These are phyloP conservation scores for Nitzschia sp. DNA, from an alignment of 108 stramenopile genomes.

Conservation along the genomic window DNA sequence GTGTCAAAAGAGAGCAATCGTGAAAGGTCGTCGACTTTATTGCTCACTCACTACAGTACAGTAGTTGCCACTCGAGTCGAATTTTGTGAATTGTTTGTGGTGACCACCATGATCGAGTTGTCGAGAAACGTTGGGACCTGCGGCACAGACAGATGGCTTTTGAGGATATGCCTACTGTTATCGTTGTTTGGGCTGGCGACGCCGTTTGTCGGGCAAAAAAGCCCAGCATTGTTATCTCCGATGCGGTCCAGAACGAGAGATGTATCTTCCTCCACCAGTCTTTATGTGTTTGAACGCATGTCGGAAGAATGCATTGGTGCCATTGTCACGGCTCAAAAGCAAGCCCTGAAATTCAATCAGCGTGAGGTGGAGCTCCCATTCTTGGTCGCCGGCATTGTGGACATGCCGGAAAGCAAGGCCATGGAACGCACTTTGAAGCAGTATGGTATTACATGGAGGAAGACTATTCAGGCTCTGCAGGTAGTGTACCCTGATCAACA, in stretches of 20 bases:
- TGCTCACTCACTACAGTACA: no score
- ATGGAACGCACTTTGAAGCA: constrained; percentile 47
- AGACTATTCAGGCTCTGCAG: constrained; percentile 23
- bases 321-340: constrained; percentile 55
- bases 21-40: no score
- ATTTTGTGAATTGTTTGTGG: no score
- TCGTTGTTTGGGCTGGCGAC: no score
- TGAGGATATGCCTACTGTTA: no score
- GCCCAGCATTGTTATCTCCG: no score
- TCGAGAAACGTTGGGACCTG: no score
- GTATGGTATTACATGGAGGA: constrained; percentile 47
- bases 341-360: constrained; percentile 35
- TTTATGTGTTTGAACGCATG: constrained; percentile 63
- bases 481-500: constrained; percentile 32
- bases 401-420: constrained; percentile 44
- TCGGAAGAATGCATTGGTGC: constrained; percentile 63
- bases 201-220: no score
- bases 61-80: no score
- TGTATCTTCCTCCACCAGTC: constrained; percentile 15
- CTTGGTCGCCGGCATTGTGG: constrained; percentile 50
- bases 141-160: no score
- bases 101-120: no score
- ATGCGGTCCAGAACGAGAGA: no score
- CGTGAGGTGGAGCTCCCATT: constrained; percentile 38
- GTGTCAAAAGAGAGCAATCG: background rate